These are phyloP conservation scores for Astraeus odoratus DNA, from an alignment of 768 basidiomycete genomes.

Conservation along the genomic window DNA sequence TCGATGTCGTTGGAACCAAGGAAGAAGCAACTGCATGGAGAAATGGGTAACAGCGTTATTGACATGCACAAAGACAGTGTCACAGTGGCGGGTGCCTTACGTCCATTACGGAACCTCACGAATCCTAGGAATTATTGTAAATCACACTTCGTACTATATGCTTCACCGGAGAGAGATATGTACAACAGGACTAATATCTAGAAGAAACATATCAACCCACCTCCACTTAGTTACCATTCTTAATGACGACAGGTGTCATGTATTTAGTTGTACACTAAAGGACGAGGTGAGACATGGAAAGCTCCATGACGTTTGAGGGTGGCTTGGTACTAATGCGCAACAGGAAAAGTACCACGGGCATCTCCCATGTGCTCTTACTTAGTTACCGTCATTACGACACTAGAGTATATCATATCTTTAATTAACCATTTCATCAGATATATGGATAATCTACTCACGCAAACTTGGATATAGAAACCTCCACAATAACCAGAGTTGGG, in stretches of 20 bases:
- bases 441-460: slow-evolving; percentile 13
- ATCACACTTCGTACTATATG: neutral
- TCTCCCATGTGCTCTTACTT: too few relatives aligned
- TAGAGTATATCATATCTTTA: neutral
- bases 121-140: neutral
- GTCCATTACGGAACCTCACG: neutral
- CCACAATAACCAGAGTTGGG: slow-evolving; percentile 23
- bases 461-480: slow-evolving; percentile 21
- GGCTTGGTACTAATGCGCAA: too few relatives aligned
- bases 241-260: too few relatives aligned
- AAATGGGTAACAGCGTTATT: neutral
- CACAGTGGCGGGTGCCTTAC: neutral
- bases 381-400: neutral
- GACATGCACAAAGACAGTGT: neutral
- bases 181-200: too few relatives aligned
- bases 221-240: too few relatives aligned
- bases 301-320: too few relatives aligned
- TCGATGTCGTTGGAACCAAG: neutral
- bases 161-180: too few relatives aligned
- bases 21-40: neutral
- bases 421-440: neutral
- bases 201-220: too few relatives aligned
- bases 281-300: too few relatives aligned
- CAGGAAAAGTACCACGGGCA: too few relatives aligned
- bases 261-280: too few relatives aligned